These are phyloP conservation scores for Trichomonascaceae sp. DNA, from an alignment of 1,139 yeast species.

Conservation along the genomic window DNA sequence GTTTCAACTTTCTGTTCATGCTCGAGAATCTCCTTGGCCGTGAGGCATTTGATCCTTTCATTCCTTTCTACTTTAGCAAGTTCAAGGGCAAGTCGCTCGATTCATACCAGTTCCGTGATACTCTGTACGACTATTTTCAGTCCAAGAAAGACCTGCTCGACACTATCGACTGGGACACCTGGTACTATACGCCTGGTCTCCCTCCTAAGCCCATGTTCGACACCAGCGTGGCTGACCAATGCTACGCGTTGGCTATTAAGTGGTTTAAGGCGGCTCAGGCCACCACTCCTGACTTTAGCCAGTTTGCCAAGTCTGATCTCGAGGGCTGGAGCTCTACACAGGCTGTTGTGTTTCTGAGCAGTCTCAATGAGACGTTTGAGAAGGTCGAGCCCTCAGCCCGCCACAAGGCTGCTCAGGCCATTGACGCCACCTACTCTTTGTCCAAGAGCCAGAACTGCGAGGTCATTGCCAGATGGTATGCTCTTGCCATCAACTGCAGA, in stretches of 20 bases:
- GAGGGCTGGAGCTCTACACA: constrained; percentile 57
- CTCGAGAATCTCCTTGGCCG: constrained; percentile 61
- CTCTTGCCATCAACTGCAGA: constrained; percentile 34
- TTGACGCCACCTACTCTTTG: constrained; percentile 32
- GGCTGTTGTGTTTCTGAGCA: constrained; percentile 64
- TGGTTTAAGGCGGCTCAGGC: constrained; percentile 38
- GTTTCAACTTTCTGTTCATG: constrained; percentile 63
- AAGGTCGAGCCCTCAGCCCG: constrained; percentile 6
- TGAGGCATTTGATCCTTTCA: constrained; percentile 58
- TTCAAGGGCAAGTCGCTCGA: constrained; percentile 63
- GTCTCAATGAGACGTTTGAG: constrained; percentile 32
- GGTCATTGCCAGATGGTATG: constrained; percentile 65
- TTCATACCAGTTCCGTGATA: constrained; percentile 66
- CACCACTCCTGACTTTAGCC: constrained; percentile 15
- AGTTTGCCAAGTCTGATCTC: constrained; percentile 34
- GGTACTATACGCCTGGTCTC: constrained; percentile 75
- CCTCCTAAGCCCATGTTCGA: constrained; percentile 69
- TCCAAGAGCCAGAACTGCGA: constrained; percentile 58
- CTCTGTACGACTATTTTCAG: constrained; percentile 44
- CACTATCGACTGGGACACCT: constrained; percentile 67
- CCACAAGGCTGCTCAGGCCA: constrained; percentile 23
- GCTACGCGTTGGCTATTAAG: constrained; percentile 47
- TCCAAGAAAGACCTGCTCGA: constrained; percentile 41
- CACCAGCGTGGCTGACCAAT: constrained; percentile 62
- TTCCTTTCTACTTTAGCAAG: constrained; percentile 60